Conservation (phyloP, 768 basidiomycete species). For the Termitomyces titanicus region DNA sequence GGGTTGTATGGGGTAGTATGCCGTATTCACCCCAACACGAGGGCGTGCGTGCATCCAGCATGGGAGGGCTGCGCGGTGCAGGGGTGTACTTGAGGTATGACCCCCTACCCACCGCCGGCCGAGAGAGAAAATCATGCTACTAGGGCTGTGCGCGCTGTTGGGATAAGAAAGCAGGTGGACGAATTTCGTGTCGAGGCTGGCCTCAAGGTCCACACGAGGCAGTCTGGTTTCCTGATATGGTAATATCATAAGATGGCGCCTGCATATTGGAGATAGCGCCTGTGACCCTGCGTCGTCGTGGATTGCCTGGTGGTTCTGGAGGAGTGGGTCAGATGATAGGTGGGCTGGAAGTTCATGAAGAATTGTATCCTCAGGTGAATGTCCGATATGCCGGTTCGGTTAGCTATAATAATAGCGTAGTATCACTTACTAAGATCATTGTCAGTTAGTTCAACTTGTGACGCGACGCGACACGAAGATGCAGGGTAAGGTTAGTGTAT, state of each 20-base stretch:
- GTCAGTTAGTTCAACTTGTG: no score
- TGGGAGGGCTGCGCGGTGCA: conserved; percentile 3
- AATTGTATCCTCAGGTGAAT: neutral
- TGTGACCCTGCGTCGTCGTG: conserved; percentile 7
- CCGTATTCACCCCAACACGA: neutral
- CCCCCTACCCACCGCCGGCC: conserved; percentile 3
- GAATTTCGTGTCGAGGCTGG: neutral
- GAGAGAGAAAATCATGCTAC: neutral
- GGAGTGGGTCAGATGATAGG: conserved; percentile 4
- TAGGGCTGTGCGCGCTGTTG: conserved; percentile 4
- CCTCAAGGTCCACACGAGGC: conserved; percentile 13
- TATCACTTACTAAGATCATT: no score
- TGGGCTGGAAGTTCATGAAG: neutral
- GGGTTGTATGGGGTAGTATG: neutral
- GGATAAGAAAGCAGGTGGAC: conserved; percentile 5
- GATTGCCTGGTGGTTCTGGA: neutral
- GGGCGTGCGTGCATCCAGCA: conserved; percentile 5
- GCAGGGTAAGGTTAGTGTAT: neutral
- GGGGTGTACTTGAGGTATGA: neutral
- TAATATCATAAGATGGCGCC: neutral
- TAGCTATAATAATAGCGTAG: neutral
- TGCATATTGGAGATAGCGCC: neutral
- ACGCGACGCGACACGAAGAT: no score
- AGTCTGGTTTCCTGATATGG: conserved; percentile 3
- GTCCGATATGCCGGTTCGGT: neutral